Evolutionary conservation across 192 early-diverging fungal species (phyloP), one percentile per base, ranked within the genome.

Genomic region (Rhizoclosmatium sp.): DNA sequence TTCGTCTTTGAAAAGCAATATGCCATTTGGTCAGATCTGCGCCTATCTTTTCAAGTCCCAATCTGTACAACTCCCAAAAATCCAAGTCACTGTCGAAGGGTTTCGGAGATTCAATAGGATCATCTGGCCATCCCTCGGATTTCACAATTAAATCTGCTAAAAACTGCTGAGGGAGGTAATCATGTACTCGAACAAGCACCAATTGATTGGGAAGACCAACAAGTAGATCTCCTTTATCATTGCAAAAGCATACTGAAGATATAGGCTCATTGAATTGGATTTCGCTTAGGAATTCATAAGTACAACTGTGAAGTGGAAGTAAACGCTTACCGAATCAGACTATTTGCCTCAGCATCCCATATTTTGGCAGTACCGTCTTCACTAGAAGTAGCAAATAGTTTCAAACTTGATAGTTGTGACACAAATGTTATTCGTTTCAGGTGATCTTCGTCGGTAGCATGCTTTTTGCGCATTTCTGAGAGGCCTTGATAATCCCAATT

Each of bases 231-330:
- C 83, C 86, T 21, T 83, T 79, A 1, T 40, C 56, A 73, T 89
- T 89, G 41, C 71, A 78, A 77, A 89, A 88, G 23, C 42, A 39
- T 3, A 89, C 51, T 16, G 81, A 59, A 23, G 56, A 49, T 5
- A 89, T 47, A 31, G 83, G 72, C 16, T 84, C 83, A 51, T 80
- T 81, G 66, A 89, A 89, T 65, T 89, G 88, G 3, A 89, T 82
- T 76, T 89, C 88, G 49, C 88, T 87, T 64, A 77, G 78, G 66
- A 88, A 88, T 65, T 89, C 85, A 3, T 61, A 65, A 39, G 56
- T 14, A 2, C 40, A 80, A 66, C 9, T 56, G 21, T 69, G 4
- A 40, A 47, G 31, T 31, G 31, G 31, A 31, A 31, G 31, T 31
- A 31, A 31, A 31, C 68, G 19, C 61, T 42, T 69, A 83, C 83